Evolutionary conservation across 192 early-diverging fungal genomes (phyloP), one percentile per base, ranked within the genome.

Genomic region (Geranomyces michiganensis): DNA sequence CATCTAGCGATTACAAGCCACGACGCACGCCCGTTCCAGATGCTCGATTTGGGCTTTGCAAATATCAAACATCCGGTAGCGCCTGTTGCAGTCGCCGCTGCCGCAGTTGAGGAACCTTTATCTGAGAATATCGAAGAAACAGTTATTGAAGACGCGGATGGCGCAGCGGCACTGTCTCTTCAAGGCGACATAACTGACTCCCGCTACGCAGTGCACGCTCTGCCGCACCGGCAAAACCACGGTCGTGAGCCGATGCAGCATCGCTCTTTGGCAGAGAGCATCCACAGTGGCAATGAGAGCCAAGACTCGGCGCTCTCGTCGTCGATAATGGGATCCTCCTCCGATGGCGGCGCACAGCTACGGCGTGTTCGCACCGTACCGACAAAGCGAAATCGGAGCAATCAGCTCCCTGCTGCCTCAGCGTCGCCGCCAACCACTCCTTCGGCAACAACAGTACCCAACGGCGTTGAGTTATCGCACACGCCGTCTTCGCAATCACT

Each of bases 21-120:
- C 30, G 60, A 67, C 43, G 66, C 76, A 6, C 56, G 58, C 41
- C 81, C 81, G 10, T 77, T 75, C 45, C 77, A 82, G 44, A 76
- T 82, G 24, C 59, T 82, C 64, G 81, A 79, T 65, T 15, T 61
- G 13, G 41, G 55, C 9, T 82, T 78, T 46, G 62, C 41, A 5
- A 64, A 29, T 36, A 36, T 46, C 41, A 21, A 36, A 22, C 33
- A 64, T 41, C 41, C 8, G 33, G 43, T 24, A 7, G 24, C 51
- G 58, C 58, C 24, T 19, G 27, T 27, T 33, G 17, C 29, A 19
- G 58, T 60, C 31, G 31, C 17, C 9, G 58, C 17, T 32, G 9
- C 58, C 58, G 58, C 29, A 8, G 29, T 33, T 27, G 21, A 60
- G 58, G 9, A 32, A 33, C 58, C 24, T 4, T 53, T 17, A 17